phyloP scores from a whole-genome alignment of 352 stramenopile species.

The Thalassiosira livingstoniorum region DNA sequence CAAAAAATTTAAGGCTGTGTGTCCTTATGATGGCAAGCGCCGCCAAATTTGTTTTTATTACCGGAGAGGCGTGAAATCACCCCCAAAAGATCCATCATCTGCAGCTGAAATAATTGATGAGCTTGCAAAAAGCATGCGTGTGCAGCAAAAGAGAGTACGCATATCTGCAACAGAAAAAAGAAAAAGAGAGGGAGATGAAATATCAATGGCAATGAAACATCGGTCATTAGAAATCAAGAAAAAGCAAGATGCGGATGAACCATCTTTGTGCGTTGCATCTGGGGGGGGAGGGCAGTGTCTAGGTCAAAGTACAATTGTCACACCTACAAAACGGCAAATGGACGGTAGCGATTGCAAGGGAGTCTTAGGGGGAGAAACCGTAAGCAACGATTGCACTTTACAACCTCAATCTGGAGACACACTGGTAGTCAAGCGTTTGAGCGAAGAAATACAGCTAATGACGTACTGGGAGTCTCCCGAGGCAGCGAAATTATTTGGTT shows the following conservation, averaged over 20 bases:
- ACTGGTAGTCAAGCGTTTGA: background rate
- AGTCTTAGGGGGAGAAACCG: no score
- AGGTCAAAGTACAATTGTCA: background rate
- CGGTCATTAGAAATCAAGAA: background rate
- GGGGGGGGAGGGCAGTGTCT: background rate
- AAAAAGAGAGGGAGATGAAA: background rate
- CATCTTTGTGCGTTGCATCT: background rate
- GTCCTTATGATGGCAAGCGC: background rate
- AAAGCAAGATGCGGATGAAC: background rate
- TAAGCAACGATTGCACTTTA: no score
- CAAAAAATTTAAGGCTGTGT: background rate
- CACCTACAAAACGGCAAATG: no score
- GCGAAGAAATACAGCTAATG: background rate
- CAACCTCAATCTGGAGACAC: no score
- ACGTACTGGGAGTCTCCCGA: background rate
- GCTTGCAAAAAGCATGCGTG: background rate
- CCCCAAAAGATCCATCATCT: background rate
- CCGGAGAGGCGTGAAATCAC: background rate
- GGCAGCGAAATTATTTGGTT: background rate
- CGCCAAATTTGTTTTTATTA: background rate
- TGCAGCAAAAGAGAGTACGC: background rate
- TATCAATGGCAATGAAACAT: background rate
- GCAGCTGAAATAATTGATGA: background rate
- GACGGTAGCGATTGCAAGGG: no score
- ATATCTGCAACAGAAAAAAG: background rate